Percentiles rank a stretch among this genome's conserved stretches.
Evolutionary conservation across 345 rosid genomes (phyloP).

Genomic region (Lepidium aucheri): DNA sequence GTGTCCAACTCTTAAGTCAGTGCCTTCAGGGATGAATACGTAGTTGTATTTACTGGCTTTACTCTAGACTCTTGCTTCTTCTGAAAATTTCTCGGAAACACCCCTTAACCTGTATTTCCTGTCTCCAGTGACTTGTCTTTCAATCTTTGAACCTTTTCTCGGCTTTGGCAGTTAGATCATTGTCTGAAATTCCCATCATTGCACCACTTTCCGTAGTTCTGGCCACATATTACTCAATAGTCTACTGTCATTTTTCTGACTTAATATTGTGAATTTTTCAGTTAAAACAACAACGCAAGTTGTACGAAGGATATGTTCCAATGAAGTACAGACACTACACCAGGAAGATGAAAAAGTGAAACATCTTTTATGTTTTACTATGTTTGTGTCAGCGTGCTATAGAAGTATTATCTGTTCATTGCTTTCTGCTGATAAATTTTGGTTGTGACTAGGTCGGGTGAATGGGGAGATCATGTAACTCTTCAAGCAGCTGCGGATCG

Average conservation of each 20-base stretch:
- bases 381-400: not conserved
- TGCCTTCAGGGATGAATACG: not conserved
- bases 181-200: not conserved
- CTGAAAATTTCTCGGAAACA: not conserved
- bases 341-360: constrained; percentile 87
- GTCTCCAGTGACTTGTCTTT: not conserved
- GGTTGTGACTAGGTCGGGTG: constrained; percentile 50
- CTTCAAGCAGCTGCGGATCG: constrained; percentile 96
- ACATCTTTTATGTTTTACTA: constrained; percentile 21
- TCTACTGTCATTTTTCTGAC: not conserved
- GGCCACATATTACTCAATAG: not conserved
- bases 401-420: not conserved
- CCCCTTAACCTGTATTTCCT: not conserved
- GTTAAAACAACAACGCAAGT: constrained; percentile 62
- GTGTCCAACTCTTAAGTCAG: not conserved
- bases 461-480: constrained; percentile 98
- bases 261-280: constrained; percentile 27
- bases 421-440: constrained; percentile 17
- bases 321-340: constrained; percentile 75
- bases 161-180: not conserved
- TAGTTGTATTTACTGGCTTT: not conserved
- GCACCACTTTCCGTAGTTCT: not conserved
- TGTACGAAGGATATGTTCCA: constrained; percentile 83
- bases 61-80: not conserved
- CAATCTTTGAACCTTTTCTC: not conserved